phyloP scores from a whole-genome alignment of 495 filamentous ascomycete species.

The Tuber magnatum region DNA sequence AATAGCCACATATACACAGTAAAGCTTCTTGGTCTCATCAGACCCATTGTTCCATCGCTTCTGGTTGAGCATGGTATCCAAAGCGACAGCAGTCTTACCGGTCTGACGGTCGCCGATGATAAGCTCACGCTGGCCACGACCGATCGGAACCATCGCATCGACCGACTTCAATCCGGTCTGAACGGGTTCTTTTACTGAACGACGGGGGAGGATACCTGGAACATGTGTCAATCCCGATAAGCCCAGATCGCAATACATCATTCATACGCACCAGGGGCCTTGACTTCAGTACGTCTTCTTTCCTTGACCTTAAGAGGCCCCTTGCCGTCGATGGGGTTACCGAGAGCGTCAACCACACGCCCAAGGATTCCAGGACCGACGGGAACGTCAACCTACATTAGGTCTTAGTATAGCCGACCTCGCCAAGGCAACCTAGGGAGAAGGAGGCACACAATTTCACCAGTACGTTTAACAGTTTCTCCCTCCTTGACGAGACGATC shows the following conservation, averaged over 20 bases:
- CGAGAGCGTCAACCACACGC: conserved; percentile 96
- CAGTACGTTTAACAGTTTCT: conserved; percentile 98
- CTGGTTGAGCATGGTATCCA: conserved; percentile 98
- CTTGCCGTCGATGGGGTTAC: conserved; percentile 99
- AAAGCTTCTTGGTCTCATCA: conserved; percentile 96
- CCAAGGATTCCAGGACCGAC: conserved; percentile 88
- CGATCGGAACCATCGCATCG: conserved; percentile 99
- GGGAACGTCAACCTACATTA: conserved; percentile 81
- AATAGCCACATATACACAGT: conserved; percentile 98
- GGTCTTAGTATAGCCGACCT: conserved; percentile 34
- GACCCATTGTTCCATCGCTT: conserved; percentile 86
- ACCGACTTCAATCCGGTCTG: conserved; percentile 99
- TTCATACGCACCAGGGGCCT: conserved; percentile 59
- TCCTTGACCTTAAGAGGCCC: conserved; percentile 84
- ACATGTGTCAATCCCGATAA: conserved; percentile 7
- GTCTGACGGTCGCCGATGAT: conserved; percentile 99
- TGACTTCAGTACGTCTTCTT: conserved; percentile 95
- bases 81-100: conserved; percentile 98
- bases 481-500: conserved; percentile 99
- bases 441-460: conserved; percentile 74
- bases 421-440: conserved; percentile 14
- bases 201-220: conserved; percentile 83
- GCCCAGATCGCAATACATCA: not conserved
- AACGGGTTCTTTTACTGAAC: conserved; percentile 94
- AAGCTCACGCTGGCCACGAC: conserved; percentile 99